Conservation (phyloP, 2,329 filamentous ascomycete genomes). For the Verticillium nonalfalfae region DNA sequence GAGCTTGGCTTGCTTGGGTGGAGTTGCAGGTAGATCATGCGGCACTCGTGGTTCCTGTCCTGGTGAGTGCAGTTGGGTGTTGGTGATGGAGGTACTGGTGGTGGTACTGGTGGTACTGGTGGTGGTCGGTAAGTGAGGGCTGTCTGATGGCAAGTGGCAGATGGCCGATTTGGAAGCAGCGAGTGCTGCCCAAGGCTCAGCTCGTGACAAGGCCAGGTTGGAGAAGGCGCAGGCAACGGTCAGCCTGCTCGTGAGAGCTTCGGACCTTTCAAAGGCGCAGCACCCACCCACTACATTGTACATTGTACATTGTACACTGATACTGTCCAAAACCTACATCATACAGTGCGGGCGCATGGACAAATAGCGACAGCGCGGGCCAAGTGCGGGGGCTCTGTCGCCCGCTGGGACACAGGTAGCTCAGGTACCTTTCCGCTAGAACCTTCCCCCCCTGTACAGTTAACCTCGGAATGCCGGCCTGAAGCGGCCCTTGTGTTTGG, state of each 20-base stretch:
- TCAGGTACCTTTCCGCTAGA: too few relatives aligned
- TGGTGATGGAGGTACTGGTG: neutral
- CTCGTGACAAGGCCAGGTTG: neutral
- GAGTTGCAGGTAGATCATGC: neutral
- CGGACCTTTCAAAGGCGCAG: neutral
- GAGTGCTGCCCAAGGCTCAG: neutral
- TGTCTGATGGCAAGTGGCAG: neutral
- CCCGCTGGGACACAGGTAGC: too few relatives aligned
- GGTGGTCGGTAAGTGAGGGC: neutral
- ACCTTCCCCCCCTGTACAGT: too few relatives aligned
- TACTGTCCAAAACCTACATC: neutral
- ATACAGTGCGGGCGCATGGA: neutral
- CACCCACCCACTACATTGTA: neutral
- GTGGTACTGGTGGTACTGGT: neutral
- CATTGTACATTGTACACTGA: too few relatives aligned
- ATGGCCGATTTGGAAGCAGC: neutral
- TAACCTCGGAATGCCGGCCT: too few relatives aligned
- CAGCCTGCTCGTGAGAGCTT: neutral
- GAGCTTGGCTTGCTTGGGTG: neutral
- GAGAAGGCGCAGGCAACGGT: neutral
- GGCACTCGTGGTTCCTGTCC: neutral
- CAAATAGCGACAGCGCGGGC: too few relatives aligned
- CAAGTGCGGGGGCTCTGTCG: too few relatives aligned
- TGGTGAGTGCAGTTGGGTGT: neutral
- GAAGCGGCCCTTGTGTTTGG: too few relatives aligned